Percentiles rank a stretch among this genome's conserved stretches.
phyloP scores from a whole-genome alignment of 1,284 basidiomycete genomes.

The Schizophyllum commune region DNA sequence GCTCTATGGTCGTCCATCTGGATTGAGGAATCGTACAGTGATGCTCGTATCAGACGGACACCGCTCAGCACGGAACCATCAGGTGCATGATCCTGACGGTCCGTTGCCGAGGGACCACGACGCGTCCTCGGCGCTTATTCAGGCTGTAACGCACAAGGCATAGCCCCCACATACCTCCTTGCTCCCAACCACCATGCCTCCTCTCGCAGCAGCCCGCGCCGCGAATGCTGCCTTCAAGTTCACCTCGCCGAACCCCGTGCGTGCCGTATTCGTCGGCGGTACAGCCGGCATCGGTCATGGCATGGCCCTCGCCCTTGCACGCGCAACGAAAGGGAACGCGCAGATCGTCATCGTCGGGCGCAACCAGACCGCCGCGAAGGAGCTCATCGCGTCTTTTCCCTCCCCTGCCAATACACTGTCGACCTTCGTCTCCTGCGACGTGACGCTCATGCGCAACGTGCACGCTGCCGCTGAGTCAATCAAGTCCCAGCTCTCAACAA shows the following conservation, averaged over 20 bases:
- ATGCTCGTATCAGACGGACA: too few species aligned
- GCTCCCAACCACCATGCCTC: not conserved
- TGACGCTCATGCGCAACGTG: slow-evolving; percentile 17
- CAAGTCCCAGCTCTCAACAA: slow-evolving; percentile 2
- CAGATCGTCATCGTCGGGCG: slow-evolving; percentile 28
- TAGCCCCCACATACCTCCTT: too few species aligned
- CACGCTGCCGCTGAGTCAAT: slow-evolving; percentile 7
- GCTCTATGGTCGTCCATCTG: not conserved
- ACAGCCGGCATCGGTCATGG: slow-evolving; percentile 29
- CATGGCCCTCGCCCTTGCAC: slow-evolving; percentile 21
- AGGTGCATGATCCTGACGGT: too few species aligned
- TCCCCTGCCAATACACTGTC: not conserved
- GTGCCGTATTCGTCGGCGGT: slow-evolving; percentile 28
- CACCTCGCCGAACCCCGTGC: slow-evolving; percentile 18
- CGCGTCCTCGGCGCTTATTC: too few species aligned
- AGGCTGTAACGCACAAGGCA: too few species aligned
- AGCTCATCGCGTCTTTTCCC: slow-evolving; percentile 22
- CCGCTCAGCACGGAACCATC: too few species aligned
- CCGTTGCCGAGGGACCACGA: too few species aligned
- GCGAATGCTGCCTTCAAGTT: slow-evolving; percentile 10
- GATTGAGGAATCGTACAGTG: too few species aligned
- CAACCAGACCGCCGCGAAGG: slow-evolving; percentile 23
- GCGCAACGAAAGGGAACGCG: slow-evolving; percentile 20
- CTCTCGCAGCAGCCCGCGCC: not conserved
- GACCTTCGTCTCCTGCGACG: slow-evolving; percentile 19